Evolutionary conservation across 2,329 filamentous ascomycete species (phyloP).

Genomic region (Orbilia oligospora): DNA sequence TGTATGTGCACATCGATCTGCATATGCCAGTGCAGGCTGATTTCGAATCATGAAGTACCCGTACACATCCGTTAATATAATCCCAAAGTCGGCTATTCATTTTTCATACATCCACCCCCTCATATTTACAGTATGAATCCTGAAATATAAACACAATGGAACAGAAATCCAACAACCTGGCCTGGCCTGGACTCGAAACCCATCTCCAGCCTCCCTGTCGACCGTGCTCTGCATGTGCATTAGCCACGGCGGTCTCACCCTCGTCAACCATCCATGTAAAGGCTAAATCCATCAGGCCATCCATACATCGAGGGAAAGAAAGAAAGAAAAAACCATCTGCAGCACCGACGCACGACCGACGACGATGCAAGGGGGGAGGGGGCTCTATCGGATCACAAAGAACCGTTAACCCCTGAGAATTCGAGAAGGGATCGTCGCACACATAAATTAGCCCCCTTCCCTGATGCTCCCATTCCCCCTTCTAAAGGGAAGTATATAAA

Average conservation of each 20-base stretch:
- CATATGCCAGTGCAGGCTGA: too few species aligned
- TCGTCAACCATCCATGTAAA: conserved; percentile 14
- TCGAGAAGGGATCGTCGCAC: conserved; percentile 13
- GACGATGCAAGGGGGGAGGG: not conserved
- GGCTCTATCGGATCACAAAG: not conserved
- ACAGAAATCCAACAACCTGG: not conserved
- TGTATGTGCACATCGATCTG: too few species aligned
- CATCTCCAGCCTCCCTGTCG: conserved; percentile 1
- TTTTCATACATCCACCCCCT: not conserved
- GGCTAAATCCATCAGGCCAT: conserved; percentile 17
- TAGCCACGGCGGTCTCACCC: conserved; percentile 54
- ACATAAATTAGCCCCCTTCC: conserved; percentile 10
- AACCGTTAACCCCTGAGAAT: conserved; percentile 1
- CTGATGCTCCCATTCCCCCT: not conserved
- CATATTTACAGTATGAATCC: too few species aligned
- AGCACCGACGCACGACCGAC: conserved; percentile 4
- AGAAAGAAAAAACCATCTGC: not conserved
- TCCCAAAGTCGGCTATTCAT: too few species aligned
- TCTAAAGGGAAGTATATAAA: conserved; percentile 1
- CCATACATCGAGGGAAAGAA: too few species aligned
- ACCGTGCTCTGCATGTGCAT: conserved; percentile 57
- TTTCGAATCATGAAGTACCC: not conserved
- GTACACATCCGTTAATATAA: not conserved
- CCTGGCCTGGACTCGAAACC: not conserved
- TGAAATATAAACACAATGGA: not conserved